These are phyloP conservation scores for Cornus suecica DNA, from an alignment of 148 eudicot genomes.

Conservation along the genomic window DNA sequence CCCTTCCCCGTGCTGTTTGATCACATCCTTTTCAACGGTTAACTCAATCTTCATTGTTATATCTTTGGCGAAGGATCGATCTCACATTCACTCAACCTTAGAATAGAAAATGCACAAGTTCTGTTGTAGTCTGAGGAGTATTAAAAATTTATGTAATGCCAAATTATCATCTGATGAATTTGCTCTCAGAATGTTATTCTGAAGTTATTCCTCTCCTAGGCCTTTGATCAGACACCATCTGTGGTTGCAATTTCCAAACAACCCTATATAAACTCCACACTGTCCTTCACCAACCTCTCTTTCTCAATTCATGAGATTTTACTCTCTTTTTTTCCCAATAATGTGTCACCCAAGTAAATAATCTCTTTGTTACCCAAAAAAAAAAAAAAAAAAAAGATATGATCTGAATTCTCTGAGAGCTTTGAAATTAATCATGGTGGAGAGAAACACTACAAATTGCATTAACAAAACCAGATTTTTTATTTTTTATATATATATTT, in stretches of 20 bases:
- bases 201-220: conserved; percentile 49
- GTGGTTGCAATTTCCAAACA: conserved; percentile 11
- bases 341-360: conserved; percentile 28
- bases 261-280: conserved; percentile 56
- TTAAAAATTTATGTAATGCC: conserved; percentile 14
- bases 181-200: conserved; percentile 48
- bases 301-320: conserved; percentile 51
- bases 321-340: conserved; percentile 51
- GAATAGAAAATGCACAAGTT: conserved; percentile 23
- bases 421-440: conserved; percentile 18
- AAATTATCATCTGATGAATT: conserved; percentile 26
- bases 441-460: conserved; percentile 27
- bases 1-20: conserved; percentile 7
- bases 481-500: too few species aligned
- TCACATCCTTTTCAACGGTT: conserved; percentile 16
- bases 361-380: conserved; percentile 39
- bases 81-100: conserved; percentile 52
- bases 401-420: conserved; percentile 44
- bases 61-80: conserved; percentile 32
- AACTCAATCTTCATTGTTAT: conserved; percentile 26
- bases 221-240: conserved; percentile 33
- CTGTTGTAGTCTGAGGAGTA: neutral
- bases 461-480: conserved; percentile 22
- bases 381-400: conserved; percentile 41
- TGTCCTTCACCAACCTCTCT: conserved; percentile 45